Evolutionary conservation across 352 stramenopile species (phyloP).

Genomic region (Paralagenidium karlingii): DNA sequence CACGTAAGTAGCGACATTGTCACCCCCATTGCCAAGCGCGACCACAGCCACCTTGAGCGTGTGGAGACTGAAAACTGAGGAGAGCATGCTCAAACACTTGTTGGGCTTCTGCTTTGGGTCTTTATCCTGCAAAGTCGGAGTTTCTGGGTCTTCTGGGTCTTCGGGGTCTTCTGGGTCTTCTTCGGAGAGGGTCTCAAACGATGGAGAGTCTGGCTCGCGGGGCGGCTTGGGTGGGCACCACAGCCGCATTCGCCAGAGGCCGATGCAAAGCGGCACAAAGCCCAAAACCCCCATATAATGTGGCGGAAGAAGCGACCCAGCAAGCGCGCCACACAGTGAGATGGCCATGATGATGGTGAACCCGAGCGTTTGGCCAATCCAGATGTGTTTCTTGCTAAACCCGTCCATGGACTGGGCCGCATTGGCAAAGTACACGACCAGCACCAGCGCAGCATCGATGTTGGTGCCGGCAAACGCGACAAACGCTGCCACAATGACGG

Average conservation of each 20-base stretch:
- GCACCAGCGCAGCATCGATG: constrained; percentile 8
- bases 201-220: too few species aligned
- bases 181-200: constrained; percentile 41
- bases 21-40: constrained; percentile 2
- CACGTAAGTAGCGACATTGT: constrained; percentile 4
- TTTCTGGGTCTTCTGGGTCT: too few species aligned
- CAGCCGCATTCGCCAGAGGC: constrained; percentile 2
- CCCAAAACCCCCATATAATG: constrained; percentile 2
- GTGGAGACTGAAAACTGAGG: background rate
- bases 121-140: too few species aligned
- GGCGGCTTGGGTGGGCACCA: too few species aligned
- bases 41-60: constrained; percentile 1
- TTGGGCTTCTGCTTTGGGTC: too few species aligned
- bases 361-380: constrained; percentile 64
- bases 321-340: constrained; percentile 13
- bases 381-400: constrained; percentile 58
- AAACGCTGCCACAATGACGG: constrained; percentile 4
- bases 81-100: background rate
- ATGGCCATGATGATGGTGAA: constrained; percentile 74
- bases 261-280: constrained; percentile 3
- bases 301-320: constrained; percentile 1
- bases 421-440: constrained; percentile 10
- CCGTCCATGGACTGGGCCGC: constrained; percentile 21
- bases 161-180: too few species aligned
- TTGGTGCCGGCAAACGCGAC: constrained; percentile 10